These are phyloP conservation scores for Leishmania amazonensis DNA, from an alignment of 208 protist species.

Conservation along the genomic window DNA sequence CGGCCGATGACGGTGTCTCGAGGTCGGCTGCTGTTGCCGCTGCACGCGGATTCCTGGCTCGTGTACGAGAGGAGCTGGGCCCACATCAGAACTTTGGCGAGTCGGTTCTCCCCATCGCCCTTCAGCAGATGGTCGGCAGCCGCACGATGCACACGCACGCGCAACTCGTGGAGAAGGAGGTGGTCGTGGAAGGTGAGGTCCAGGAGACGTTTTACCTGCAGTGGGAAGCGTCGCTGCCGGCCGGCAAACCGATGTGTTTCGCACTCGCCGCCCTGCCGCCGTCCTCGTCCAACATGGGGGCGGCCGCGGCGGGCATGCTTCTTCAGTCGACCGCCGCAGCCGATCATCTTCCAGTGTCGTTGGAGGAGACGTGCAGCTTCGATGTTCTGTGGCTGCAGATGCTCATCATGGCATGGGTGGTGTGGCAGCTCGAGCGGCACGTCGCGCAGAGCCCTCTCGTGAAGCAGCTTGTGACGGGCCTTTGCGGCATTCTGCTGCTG, in stretches of 20 bases:
- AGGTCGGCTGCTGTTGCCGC: constrained; percentile 18
- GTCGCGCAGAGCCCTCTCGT: constrained; percentile 49
- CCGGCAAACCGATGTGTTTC: constrained; percentile 36
- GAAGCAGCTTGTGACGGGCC: constrained; percentile 44
- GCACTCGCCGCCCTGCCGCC: constrained; percentile 29
- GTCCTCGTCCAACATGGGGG: background rate
- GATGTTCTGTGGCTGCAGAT: constrained; percentile 62
- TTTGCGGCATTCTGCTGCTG: constrained; percentile 52
- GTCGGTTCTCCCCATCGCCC: constrained; percentile 18
- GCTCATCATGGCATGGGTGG: constrained; percentile 21
- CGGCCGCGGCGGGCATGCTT: background rate
- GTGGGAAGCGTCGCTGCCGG: constrained; percentile 30
- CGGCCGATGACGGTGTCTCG: constrained; percentile 5
- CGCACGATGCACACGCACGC: constrained; percentile 20
- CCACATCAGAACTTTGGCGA: constrained; percentile 27
- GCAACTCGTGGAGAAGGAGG: constrained; percentile 17
- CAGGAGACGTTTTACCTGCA: constrained; percentile 11
- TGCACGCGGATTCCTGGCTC: constrained; percentile 11
- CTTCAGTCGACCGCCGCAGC: background rate
- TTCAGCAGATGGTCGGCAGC: constrained; percentile 32
- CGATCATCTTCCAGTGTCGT: constrained; percentile 21
- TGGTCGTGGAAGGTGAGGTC: background rate
- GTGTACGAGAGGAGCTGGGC: constrained; percentile 38
- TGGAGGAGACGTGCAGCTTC: constrained; percentile 43
- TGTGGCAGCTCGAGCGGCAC: constrained; percentile 44